phyloP scores from a whole-genome alignment of 169 alveolate species.

The Cryptosporidium tyzzeri region DNA sequence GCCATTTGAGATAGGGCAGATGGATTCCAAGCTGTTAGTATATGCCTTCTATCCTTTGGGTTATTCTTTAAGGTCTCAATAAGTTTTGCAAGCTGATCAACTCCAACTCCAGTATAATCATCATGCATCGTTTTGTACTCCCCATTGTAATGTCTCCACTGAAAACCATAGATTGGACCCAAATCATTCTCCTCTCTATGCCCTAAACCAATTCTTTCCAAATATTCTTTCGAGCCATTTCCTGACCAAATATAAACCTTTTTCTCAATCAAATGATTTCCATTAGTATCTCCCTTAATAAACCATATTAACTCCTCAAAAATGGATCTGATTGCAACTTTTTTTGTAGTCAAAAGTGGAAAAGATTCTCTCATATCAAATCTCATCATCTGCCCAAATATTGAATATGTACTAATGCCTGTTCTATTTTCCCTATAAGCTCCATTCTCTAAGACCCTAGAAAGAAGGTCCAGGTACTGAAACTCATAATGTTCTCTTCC shows the following conservation, averaged over 20 bases:
- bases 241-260: slow-evolving; percentile 97
- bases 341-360: slow-evolving; percentile 96
- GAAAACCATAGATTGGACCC: slow-evolving; percentile 97
- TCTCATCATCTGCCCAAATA: slow-evolving; percentile 95
- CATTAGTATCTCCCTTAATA: slow-evolving; percentile 94
- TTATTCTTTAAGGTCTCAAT: slow-evolving; percentile 90
- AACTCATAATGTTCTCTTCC: slow-evolving; percentile 91
- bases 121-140: slow-evolving; percentile 90
- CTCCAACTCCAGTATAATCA: slow-evolving; percentile 93
- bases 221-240: slow-evolving; percentile 96
- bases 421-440: slow-evolving; percentile 91
- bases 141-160: slow-evolving; percentile 98
- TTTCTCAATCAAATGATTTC: slow-evolving; percentile 91
- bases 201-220: slow-evolving; percentile 92
- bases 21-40: slow-evolving; percentile 97
- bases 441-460: slow-evolving; percentile 92
- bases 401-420: slow-evolving; percentile 78
- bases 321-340: slow-evolving; percentile 81
- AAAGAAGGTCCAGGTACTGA: slow-evolving; percentile 92
- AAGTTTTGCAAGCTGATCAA: slow-evolving; percentile 91
- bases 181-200: slow-evolving; percentile 95
- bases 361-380: slow-evolving; percentile 92
- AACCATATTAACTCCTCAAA: slow-evolving; percentile 97
- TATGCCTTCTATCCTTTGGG: slow-evolving; percentile 94
- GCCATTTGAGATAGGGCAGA: slow-evolving; percentile 95